Base-by-base conservation (phyloP, 129 eudicot genomes). In the Cynara cardunculus region DNA sequence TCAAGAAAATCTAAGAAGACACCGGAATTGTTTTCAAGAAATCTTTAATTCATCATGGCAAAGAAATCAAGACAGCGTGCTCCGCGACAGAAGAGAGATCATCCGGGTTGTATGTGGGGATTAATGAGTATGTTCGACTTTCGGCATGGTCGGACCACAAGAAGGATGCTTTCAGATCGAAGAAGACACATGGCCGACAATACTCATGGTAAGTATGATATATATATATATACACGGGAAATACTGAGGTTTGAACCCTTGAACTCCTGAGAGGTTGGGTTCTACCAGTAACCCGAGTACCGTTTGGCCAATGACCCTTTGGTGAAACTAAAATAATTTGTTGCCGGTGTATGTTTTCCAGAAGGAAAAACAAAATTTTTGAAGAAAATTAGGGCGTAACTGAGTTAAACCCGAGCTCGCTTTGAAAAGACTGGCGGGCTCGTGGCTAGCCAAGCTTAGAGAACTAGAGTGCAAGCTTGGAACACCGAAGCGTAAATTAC, bases 101-200 rank as follows among this genome's bases (percentile, higher is more conserved):
- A 88, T 21, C 85, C 88, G 16, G 99, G 99, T 21, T 95, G 99
- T 75, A 92, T 95, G 80, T 88, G 87, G 87, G 94, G 99, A 72
- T 73, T 95, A 81, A 88, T 95, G 74, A 89, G 85, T 71, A 85
- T 95, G 53, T 92, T 95, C 70, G 94, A 95, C 86, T 92, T 90
- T 72, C 96, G 97, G 25, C 90, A 88, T 80, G 91, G 88, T 82
- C 91, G 94, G 62, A 59, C 86, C 62, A 83, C 96, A 8, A 86
- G 85, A 87, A 88, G 86, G 78, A 78, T 90, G 88, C 94, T 90
- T 84, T 61, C 89, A 13, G 94, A 92, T 89, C 86, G 87, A 62
- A 91, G 84, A 83, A 84, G 82, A 78, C 78, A 67, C 71, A 78
- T 69, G 66, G 62, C 69, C 34, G 79, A 85, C 76, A 70, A 44